Percentiles rank a stretch among this genome's conserved stretches.
Conservation (phyloP, 225 moss, liverwort and hornwort genomes). For the Marchantia polymorpha region DNA sequence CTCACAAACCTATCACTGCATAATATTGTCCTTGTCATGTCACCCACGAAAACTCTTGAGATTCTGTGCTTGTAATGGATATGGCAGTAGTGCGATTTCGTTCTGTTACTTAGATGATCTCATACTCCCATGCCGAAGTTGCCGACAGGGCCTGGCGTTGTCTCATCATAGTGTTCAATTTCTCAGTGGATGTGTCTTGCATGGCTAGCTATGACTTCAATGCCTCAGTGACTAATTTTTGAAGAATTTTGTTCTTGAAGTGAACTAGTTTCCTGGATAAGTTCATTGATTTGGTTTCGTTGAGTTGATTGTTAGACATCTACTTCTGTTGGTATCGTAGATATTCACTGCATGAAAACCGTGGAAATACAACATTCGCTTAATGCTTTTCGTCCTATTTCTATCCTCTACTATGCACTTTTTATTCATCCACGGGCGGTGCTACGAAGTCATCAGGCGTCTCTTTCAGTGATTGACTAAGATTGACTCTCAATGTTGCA, state of each 20-base stretch:
- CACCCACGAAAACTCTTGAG: background rate
- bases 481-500: conserved; percentile 28
- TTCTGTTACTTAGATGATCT: background rate
- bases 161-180: background rate
- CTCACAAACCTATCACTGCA: background rate
- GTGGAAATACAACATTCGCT: too few relatives aligned
- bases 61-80: background rate
- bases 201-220: background rate
- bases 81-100: background rate
- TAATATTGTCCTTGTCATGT: background rate
- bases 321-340: too few relatives aligned
- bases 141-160: background rate
- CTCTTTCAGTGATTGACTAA: background rate
- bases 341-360: too few relatives aligned
- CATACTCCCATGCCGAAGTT: background rate
- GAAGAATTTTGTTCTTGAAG: too few relatives aligned
- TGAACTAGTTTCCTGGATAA: too few relatives aligned
- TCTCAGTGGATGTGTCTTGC: background rate
- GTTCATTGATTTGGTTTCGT: too few relatives aligned
- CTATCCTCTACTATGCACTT: too few relatives aligned
- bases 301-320: too few relatives aligned
- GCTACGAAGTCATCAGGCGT: background rate
- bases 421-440: too few relatives aligned
- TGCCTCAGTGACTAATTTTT: too few relatives aligned
- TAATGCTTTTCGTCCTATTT: too few relatives aligned